phyloP scores from a whole-genome alignment of 2,329 filamentous ascomycete species.

The Tricladium varicosporioides region DNA sequence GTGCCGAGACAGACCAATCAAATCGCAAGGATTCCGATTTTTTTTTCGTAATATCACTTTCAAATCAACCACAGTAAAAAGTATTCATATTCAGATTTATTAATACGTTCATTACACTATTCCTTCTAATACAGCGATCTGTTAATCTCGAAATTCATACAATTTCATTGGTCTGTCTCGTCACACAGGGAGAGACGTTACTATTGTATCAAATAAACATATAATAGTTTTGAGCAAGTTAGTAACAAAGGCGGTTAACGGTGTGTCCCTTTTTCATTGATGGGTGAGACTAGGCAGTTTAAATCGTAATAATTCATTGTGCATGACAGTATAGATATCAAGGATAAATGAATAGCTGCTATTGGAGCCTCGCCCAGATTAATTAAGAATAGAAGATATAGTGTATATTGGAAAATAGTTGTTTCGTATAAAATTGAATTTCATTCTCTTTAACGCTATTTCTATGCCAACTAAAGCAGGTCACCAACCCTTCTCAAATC shows the following conservation, averaged over 20 bases:
- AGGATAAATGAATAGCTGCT: too few species aligned
- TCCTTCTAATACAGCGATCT: too few species aligned
- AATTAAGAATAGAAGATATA: neutral
- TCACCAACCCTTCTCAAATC: neutral
- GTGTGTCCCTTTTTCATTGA: neutral
- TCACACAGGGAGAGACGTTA: too few species aligned
- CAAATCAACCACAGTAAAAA: too few species aligned
- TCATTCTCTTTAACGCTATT: neutral
- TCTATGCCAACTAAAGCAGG: neutral
- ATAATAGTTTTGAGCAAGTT: neutral
- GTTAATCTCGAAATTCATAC: too few species aligned
- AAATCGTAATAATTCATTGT: neutral
- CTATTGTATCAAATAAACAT: neutral
- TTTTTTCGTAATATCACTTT: too few species aligned
- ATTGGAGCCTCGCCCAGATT: neutral
- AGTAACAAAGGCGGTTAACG: neutral
- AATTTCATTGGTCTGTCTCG: too few species aligned
- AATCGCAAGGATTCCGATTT: too few species aligned
- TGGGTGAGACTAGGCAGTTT: neutral
- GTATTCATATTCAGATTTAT: too few species aligned
- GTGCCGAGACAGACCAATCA: too few species aligned
- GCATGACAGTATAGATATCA: neutral
- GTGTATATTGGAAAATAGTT: neutral
- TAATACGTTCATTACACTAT: too few species aligned
- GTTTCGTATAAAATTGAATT: neutral